Evolutionary conservation across 2,329 filamentous ascomycete species (phyloP).

Genomic region (Trichoderma oligosporum): DNA sequence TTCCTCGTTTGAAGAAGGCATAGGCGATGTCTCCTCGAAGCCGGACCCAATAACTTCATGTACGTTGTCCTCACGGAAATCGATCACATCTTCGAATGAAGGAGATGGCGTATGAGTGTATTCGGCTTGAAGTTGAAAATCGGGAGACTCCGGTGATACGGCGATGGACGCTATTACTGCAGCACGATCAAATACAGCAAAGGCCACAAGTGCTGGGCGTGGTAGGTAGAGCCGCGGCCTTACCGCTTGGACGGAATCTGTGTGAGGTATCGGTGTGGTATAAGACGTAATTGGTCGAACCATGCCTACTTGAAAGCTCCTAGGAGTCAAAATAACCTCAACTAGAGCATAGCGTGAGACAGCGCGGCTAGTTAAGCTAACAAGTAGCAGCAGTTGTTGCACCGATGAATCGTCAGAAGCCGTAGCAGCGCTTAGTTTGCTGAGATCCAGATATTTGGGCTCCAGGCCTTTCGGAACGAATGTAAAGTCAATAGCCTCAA

Average conservation of each 20-base stretch:
- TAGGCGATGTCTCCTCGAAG: slow-evolving; percentile 53
- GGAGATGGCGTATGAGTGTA: slow-evolving; percentile 58
- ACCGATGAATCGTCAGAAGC: slow-evolving; percentile 48
- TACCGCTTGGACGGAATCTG: slow-evolving; percentile 33
- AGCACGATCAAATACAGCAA: slow-evolving; percentile 74
- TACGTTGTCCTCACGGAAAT: slow-evolving; percentile 64
- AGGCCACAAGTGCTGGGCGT: slow-evolving; percentile 73
- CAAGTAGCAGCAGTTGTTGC: slow-evolving; percentile 60
- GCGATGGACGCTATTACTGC: slow-evolving; percentile 73
- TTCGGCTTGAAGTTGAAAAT: slow-evolving; percentile 71
- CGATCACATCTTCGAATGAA: slow-evolving; percentile 81
- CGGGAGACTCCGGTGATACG: slow-evolving; percentile 64
- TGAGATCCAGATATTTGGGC: slow-evolving; percentile 47
- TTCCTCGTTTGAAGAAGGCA: slow-evolving; percentile 40
- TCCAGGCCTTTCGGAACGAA: slow-evolving; percentile 57
- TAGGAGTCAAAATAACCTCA: slow-evolving; percentile 61
- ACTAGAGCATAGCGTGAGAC: slow-evolving; percentile 67
- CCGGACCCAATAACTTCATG: slow-evolving; percentile 63
- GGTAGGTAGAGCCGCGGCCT: slow-evolving; percentile 72
- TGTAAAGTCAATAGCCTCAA: slow-evolving; percentile 77
- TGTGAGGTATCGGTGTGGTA: slow-evolving; percentile 47
- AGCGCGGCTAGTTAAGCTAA: slow-evolving; percentile 51
- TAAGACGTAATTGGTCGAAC: slow-evolving; percentile 66
- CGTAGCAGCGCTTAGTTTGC: slow-evolving; percentile 49
- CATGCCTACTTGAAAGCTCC: slow-evolving; percentile 56